A percentile compares a stretch with the other conserved stretches of the same genome.
These are phyloP conservation scores for Gaeumannomyces sp. DNA, from an alignment of 2,329 filamentous ascomycete genomes.

Conservation along the genomic window DNA sequence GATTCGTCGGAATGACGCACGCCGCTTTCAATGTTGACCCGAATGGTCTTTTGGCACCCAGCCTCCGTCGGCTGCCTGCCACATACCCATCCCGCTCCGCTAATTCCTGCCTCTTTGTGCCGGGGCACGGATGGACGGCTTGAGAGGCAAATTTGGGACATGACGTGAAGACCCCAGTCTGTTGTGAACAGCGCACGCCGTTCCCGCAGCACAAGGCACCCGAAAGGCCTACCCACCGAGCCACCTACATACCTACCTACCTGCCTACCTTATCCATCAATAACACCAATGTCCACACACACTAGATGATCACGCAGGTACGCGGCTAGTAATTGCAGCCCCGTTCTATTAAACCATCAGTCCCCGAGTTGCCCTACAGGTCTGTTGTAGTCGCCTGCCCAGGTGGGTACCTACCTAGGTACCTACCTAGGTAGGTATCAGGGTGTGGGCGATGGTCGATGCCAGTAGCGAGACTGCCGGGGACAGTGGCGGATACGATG, in stretches of 20 bases:
- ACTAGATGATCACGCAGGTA: conserved; percentile 7
- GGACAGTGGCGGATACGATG: background rate
- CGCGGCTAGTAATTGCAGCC: background rate
- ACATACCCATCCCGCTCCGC: background rate
- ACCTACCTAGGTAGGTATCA: too few species aligned
- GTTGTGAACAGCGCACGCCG: too few species aligned
- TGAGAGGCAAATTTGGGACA: background rate
- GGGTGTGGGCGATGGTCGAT: background rate
- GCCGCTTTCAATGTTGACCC: too few species aligned
- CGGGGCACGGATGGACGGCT: background rate
- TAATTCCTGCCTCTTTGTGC: background rate
- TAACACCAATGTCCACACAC: background rate
- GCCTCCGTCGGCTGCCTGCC: background rate
- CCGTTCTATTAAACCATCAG: background rate
- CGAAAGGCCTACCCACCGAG: too few species aligned
- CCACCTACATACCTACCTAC: too few species aligned
- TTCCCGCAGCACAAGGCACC: background rate
- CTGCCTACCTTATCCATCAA: background rate
- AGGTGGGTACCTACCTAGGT: too few species aligned
- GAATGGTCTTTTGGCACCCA: too few species aligned
- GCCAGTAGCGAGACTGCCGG: too few species aligned
- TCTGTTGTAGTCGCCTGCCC: too few species aligned
- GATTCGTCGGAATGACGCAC: too few species aligned
- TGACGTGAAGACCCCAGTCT: background rate
- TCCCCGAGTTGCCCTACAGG: background rate